Evolutionary conservation across 441 rosid genomes (phyloP), one percentile per base, ranked within the genome.

Genomic region (Codiaeum variegatum): DNA sequence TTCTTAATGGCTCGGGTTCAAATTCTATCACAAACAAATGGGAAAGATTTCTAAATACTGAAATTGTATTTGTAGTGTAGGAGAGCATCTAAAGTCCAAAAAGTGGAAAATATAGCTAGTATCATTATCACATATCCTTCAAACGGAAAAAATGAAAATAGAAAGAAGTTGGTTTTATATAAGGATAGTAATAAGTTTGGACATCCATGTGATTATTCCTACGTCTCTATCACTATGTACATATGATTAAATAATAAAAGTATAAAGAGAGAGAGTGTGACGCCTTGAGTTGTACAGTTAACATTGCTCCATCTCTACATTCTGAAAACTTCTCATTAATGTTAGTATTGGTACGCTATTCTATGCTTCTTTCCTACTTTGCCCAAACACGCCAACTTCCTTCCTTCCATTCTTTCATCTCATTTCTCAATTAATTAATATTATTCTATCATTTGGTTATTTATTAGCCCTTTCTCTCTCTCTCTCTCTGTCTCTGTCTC

Each of bases 231-330:
- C 82, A 69, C n/a, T n/a, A n/a, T n/a, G 46, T 26, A 12, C 65
- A 79, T 70, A 77, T 80, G n/a, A n/a, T 76, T 73, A 67, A 74
- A 77, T 52, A 70, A 72, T 72, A 74, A 81, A 86, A 82, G 85
- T 75, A 60, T 40, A n/a, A 75, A 77, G 77, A 67, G 75, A 69
- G 81, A 79, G 71, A 70, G 74, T 42, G 67, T 75, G 78, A 77
- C 74, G 74, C 82, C 84, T 72, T 75, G 71, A 62, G 46, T 60
- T 75, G 80, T 74, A 82, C 82, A 77, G 85, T 72, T 80, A 74
- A 75, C 71, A 46, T 79, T 82, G 79, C 79, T 79, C 77, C 80
- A 61, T 65, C 72, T 77, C 76, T 81, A 74, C 80, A 56, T 73
- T 29, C 67, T 66, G 68, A 47, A 67, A 73, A 29, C 18, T 31